Base-by-base conservation (phyloP, 805 yeast species). In the Starmerella sp. region DNA sequence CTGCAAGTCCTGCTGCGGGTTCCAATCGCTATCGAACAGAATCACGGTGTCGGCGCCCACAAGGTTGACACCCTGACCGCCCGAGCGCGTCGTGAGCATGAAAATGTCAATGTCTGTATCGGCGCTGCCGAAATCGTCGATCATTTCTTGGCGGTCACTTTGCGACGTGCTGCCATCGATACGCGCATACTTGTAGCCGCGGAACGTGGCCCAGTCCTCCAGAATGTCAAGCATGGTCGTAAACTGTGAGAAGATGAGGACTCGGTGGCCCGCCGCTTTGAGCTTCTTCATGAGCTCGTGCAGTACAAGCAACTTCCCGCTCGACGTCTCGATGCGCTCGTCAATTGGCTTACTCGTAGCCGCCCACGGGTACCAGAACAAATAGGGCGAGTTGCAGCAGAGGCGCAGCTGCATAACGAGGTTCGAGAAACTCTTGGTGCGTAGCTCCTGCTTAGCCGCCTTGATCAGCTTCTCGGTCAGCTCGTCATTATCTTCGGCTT, bases 1-100 rank as follows among this genome's bases (percentile, higher is more conserved):
- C 67, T 91, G 98, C 51, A 89, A 72, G 69, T 91, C 97, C 58
- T 88, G 95, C 65, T 91, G 97, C 0, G 97, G 98, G 64, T 91
- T 91, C 96, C 97, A 91, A 66, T 91, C 98, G 54, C 88, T 84
- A 65, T 91, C 98, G 65, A 87, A 89, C 10, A 91, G 63, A 4
- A 91, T 79, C 1, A 93, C 97, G 1, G 95, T 83, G 60, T 93
- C 97, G 0, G 97, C 96, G 0, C 84, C 81, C 0, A 83, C 79
- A 54, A 91, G 73, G 65, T 91, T 91, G 44, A 91, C 80, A 5
- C 98, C 98, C 35, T 91, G 75, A 0, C 97, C 97, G 9, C 97
- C 98, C 0, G 97, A 91, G 58, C 97, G 75, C 0, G 98, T 93
- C 13, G 95, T 84, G 13, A 93, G 73, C 51, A 93, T 68, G 60